Conservation (phyloP, 305 asterid genomes). For the Plantago coronopus region DNA sequence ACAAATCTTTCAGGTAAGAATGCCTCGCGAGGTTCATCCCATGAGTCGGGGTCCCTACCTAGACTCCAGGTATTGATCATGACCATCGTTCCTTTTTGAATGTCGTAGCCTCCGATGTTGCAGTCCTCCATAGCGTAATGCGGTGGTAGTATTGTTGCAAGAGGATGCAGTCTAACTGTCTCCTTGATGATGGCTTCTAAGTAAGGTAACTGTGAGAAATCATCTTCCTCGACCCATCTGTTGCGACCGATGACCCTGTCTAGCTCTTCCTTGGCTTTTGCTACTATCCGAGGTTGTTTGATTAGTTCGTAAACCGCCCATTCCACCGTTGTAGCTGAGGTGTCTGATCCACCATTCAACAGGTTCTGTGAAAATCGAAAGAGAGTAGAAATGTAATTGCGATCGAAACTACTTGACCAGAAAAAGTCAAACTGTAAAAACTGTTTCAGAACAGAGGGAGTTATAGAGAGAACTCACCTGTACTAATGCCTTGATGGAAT, state of each 20-base stretch:
- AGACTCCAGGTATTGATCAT: neutral
- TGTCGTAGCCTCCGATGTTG: conserved; percentile 8
- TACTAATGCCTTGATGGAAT: conserved; percentile 9
- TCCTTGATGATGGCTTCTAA: neutral
- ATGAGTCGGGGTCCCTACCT: conserved; percentile 1
- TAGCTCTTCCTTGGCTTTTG: neutral
- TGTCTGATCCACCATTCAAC: neutral
- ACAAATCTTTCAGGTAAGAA: conserved; percentile 1
- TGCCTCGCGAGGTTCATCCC: conserved; percentile 3
- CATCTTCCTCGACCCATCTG: neutral
- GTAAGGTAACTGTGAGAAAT: conserved; percentile 4
- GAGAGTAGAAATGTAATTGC: too few relatives aligned
- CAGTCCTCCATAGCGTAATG: conserved; percentile 1
- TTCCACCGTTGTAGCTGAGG: neutral
- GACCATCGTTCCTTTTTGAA: neutral
- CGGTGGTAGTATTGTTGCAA: conserved; percentile 1
- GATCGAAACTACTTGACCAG: too few relatives aligned
- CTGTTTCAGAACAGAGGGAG: too few relatives aligned
- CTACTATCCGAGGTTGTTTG: neutral
- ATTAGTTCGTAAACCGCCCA: neutral
- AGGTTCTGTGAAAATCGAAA: neutral
- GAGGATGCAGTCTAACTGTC: neutral
- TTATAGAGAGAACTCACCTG: neutral
- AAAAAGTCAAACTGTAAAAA: too few relatives aligned
- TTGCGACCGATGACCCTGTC: neutral